Conservation (phyloP, 148 eudicot species). For the Euryodendron excelsum region DNA sequence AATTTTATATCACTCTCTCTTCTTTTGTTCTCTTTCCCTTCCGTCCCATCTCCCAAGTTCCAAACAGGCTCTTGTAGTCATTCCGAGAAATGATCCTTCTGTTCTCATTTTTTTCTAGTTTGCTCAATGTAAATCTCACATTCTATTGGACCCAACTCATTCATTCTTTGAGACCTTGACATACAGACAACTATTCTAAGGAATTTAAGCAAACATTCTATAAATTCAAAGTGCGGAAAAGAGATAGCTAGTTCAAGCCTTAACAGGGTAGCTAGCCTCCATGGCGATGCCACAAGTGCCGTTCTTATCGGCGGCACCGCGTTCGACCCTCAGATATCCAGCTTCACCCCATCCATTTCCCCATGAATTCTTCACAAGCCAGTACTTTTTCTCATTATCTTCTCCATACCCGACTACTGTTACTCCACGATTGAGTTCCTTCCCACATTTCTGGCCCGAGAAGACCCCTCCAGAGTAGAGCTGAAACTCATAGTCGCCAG, state of each 20-base stretch:
- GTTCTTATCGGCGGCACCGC: constrained; percentile 18
- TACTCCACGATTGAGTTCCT: constrained; percentile 48
- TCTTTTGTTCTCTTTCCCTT: too few relatives aligned
- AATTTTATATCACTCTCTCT: too few relatives aligned
- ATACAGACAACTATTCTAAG: too few relatives aligned
- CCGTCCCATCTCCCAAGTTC: too few relatives aligned
- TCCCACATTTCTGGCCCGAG: constrained; percentile 47
- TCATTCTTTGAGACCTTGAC: too few relatives aligned
- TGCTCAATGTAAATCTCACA: too few relatives aligned
- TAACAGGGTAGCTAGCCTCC: constrained; percentile 51
- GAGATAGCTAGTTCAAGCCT: constrained; percentile 5
- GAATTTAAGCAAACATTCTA: too few relatives aligned
- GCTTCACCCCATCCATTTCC: constrained; percentile 53
- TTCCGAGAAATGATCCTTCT: too few relatives aligned
- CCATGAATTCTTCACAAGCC: constrained; percentile 67
- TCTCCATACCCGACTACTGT: constrained; percentile 53
- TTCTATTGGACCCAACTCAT: too few relatives aligned
- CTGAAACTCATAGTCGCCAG: constrained; percentile 48
- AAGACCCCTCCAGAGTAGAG: constrained; percentile 54
- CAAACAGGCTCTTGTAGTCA: too few relatives aligned
- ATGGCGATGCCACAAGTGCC: constrained; percentile 56
- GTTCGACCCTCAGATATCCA: constrained; percentile 50
- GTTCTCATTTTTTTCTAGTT: too few relatives aligned
- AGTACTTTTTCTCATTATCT: constrained; percentile 31
- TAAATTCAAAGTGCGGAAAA: too few relatives aligned